A percentile compares a stretch with the other conserved stretches of the same genome.
Evolutionary conservation across 495 filamentous ascomycete species (phyloP).

Genomic region (Penicillium taxi): DNA sequence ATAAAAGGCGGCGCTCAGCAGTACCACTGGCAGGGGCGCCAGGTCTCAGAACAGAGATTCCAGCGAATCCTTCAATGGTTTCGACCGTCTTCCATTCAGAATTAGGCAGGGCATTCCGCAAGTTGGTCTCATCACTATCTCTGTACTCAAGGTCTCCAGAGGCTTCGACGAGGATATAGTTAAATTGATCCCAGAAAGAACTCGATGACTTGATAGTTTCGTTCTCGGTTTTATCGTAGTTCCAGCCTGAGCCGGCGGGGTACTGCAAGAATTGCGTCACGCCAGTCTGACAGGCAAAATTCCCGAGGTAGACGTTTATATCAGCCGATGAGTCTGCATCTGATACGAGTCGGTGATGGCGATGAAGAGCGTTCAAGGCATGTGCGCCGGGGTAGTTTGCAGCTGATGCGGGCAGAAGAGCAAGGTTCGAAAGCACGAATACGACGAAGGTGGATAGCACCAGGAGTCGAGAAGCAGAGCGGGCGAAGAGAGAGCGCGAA

Average conservation of each 20-base stretch:
- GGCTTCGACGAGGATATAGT: slow-evolving; percentile 71
- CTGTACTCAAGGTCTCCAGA: slow-evolving; percentile 24
- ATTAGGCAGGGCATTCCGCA: slow-evolving; percentile 9
- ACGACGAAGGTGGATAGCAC: slow-evolving; percentile 52
- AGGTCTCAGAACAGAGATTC: slow-evolving; percentile 57
- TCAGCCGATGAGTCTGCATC: slow-evolving; percentile 9
- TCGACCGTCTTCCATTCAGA: slow-evolving; percentile 62
- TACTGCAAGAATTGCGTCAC: slow-evolving; percentile 74
- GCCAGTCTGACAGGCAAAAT: slow-evolving; percentile 87
- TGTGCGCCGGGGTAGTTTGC: slow-evolving; percentile 86
- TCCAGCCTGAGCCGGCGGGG: slow-evolving; percentile 28
- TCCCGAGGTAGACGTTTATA: slow-evolving; percentile 66
- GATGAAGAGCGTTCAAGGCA: slow-evolving; percentile 51
- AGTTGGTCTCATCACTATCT: slow-evolving; percentile 14
- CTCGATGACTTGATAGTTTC: slow-evolving; percentile 45
- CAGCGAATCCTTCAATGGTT: slow-evolving; percentile 61
- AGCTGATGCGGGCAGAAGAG: slow-evolving; percentile 61
- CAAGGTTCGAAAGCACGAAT: slow-evolving; percentile 50
- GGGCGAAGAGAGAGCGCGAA: slow-evolving; percentile 41
- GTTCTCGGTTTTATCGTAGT: slow-evolving; percentile 49
- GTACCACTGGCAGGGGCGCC: slow-evolving; percentile 29
- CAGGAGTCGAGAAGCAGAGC: slow-evolving; percentile 42
- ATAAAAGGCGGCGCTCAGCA: slow-evolving; percentile 25
- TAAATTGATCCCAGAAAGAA: slow-evolving; percentile 72
- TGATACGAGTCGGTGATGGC: slow-evolving; percentile 10